Percentiles rank a stretch among this genome's conserved stretches.
Conservation (phyloP, 805 yeast species). For the Metschnikowia kofuensis region DNA sequence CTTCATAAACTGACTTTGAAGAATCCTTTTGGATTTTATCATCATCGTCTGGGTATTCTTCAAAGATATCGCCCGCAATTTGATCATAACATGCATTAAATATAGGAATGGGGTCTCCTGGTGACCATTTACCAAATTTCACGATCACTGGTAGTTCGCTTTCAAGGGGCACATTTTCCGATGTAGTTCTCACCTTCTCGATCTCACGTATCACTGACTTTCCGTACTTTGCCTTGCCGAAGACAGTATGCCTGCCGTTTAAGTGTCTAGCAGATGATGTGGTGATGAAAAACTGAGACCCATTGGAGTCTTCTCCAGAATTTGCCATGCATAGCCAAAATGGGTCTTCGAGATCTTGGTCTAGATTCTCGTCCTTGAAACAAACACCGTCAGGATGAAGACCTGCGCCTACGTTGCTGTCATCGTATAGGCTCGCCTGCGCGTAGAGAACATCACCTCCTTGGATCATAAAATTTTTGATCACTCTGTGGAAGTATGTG, state of each 20-base stretch:
- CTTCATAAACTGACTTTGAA: slow-evolving; percentile 49
- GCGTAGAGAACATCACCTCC: slow-evolving; percentile 58
- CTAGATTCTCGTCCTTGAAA: slow-evolving; percentile 59
- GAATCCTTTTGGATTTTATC: slow-evolving; percentile 54
- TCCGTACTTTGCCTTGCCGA: slow-evolving; percentile 69
- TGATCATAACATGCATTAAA: slow-evolving; percentile 58
- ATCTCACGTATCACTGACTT: slow-evolving; percentile 66
- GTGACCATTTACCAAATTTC: slow-evolving; percentile 64
- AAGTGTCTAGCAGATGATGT: slow-evolving; percentile 72
- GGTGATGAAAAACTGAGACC: slow-evolving; percentile 70
- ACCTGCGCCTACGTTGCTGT: slow-evolving; percentile 36
- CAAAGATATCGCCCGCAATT: slow-evolving; percentile 68
- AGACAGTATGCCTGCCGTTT: slow-evolving; percentile 70
- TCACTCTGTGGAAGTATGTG: slow-evolving; percentile 57
- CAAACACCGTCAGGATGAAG: slow-evolving; percentile 16
- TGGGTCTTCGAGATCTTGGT: slow-evolving; percentile 41
- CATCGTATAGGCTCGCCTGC: slow-evolving; percentile 24
- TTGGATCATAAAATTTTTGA: slow-evolving; percentile 69
- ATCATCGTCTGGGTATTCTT: slow-evolving; percentile 79
- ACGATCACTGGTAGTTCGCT: slow-evolving; percentile 43
- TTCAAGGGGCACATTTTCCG: slow-evolving; percentile 43
- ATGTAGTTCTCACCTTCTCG: slow-evolving; percentile 46
- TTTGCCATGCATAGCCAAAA: slow-evolving; percentile 66
- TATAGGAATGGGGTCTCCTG: slow-evolving; percentile 52
- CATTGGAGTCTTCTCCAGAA: slow-evolving; percentile 48